phyloP scores from a whole-genome alignment of 106 monocot species.

The Chionographis japonica region DNA sequence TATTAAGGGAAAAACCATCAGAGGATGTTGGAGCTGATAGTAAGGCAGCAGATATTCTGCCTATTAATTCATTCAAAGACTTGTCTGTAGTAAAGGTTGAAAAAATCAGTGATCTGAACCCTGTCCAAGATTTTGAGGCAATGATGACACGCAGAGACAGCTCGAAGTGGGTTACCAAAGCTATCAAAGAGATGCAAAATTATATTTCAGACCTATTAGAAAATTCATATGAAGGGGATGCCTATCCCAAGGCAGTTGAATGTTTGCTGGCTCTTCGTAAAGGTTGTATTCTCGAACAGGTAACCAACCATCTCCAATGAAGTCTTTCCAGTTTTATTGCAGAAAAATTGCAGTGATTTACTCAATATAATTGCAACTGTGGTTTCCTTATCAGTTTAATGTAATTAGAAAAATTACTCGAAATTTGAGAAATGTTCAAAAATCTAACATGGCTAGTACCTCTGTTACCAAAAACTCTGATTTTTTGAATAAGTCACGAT shows the following conservation, averaged over 20 bases:
- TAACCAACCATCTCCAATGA: conserved; percentile 18
- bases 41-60: conserved; percentile 10
- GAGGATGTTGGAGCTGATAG: conserved; percentile 17
- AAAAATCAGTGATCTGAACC: conserved; percentile 59
- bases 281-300: conserved; percentile 88
- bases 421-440: too few relatives aligned
- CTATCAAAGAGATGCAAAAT: conserved; percentile 73
- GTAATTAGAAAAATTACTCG: too few relatives aligned
- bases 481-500: too few relatives aligned
- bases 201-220: conserved; percentile 67
- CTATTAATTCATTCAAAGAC: conserved; percentile 6
- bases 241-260: conserved; percentile 61
- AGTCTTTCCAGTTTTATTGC: not conserved
- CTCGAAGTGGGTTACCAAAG: conserved; percentile 65
- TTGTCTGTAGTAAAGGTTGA: conserved; percentile 21
- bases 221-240: conserved; percentile 58
- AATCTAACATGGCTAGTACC: too few relatives aligned
- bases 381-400: too few relatives aligned
- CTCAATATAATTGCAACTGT: not conserved
- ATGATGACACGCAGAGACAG: conserved; percentile 79
- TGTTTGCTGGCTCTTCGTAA: conserved; percentile 75
- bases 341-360: not conserved
- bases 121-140: conserved; percentile 78
- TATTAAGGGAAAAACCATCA: conserved; percentile 24
- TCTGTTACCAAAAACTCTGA: too few relatives aligned